phyloP scores from a whole-genome alignment of 768 basidiomycete genomes.

The Rossbeevera mucosa region DNA sequence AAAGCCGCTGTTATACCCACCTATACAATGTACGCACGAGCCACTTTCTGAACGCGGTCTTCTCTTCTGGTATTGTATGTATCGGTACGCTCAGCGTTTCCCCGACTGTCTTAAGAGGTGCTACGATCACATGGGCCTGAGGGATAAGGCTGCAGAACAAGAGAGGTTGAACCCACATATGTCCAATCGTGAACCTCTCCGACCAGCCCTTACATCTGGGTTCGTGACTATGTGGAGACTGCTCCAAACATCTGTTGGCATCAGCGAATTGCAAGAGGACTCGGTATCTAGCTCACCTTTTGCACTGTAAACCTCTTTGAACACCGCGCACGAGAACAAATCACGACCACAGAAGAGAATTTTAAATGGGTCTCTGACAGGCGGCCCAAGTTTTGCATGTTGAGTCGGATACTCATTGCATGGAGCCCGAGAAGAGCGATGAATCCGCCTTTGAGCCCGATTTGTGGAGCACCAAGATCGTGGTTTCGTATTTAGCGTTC shows the following conservation, averaged over 20 bases:
- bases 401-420: neutral
- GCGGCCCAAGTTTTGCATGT: neutral
- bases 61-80: slow-evolving; percentile 55
- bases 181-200: slow-evolving; percentile 53
- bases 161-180: slow-evolving; percentile 38
- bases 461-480: neutral
- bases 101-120: slow-evolving; percentile 64
- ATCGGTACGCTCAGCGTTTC: slow-evolving; percentile 50
- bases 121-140: slow-evolving; percentile 34
- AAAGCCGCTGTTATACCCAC: neutral
- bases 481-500: neutral
- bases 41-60: slow-evolving; percentile 61
- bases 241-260: slow-evolving; percentile 70
- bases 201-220: slow-evolving; percentile 59
- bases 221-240: slow-evolving; percentile 65
- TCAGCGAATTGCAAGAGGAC: too few relatives aligned
- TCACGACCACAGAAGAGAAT: slow-evolving; percentile 88
- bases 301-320: slow-evolving; percentile 59
- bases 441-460: neutral
- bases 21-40: slow-evolving; percentile 37
- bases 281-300: too few relatives aligned
- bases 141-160: neutral
- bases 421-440: neutral
- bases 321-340: slow-evolving; percentile 75
- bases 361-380: slow-evolving; percentile 44